Base-by-base conservation (phyloP, 352 stramenopile species). In the Phytophthora pisi region DNA sequence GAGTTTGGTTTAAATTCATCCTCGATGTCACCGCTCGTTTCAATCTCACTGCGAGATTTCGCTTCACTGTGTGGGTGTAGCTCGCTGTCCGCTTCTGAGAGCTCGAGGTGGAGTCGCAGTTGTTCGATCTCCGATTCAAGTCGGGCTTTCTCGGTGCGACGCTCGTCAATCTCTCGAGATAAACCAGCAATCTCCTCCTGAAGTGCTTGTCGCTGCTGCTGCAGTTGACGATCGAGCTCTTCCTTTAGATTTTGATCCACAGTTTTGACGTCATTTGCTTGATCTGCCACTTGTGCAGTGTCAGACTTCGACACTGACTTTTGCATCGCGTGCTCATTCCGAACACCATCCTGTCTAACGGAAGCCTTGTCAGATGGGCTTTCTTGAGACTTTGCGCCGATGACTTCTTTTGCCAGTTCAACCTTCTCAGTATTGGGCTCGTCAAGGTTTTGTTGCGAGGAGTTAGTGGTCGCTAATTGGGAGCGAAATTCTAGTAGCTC, bases 41-140 rank as follows among this genome's bases (percentile, higher is more conserved):
- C 34, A 11, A 4, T 50, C 6, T 26, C 28, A 4, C 7, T n/a
- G 11, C 26, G 20, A 52, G 2, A 9, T 58, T 81, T 77, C 20
- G 61, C 66, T 57, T 72, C 66, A 34, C 56, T 75, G 3, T 46
- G 43, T 34, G 56, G 62, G 2, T 51, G 11, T 6, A 34, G 13
- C 0, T 57, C 42, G 16, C 57, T 57, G 34, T 70, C 68, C 15
- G 64, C 65, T 40, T 82, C 82, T 40, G 77, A 79, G 24, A 90
- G 68, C 61, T 92, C 81, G 2, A 83, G 60, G 23, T 92, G 82
- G 45, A 88, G 54, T 9, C 70, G 68, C 6, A 92, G 64, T 46
- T 90, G 74, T 63, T 93, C 82, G 34, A 91, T 91, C 47, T 90
- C 63, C 23, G 51, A 52, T 67, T 93, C 82, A n/a, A 93, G 64